phyloP scores from a whole-genome alignment of 805 yeast species.

The Saturnispora dispora region DNA sequence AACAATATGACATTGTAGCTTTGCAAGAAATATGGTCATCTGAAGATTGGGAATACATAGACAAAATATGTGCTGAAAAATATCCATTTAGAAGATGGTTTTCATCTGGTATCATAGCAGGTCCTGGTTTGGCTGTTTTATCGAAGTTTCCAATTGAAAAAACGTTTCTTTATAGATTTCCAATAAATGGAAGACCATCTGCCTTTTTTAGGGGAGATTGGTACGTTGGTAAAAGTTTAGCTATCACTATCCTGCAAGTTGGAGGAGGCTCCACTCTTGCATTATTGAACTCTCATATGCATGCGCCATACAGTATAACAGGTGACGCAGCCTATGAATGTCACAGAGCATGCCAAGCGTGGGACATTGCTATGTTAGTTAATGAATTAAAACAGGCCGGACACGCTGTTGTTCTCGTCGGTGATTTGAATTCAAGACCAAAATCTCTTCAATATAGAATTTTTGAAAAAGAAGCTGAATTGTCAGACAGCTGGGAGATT shows the following conservation, averaged over 20 bases:
- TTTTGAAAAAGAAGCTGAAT: constrained; percentile 56
- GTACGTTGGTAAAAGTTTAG: constrained; percentile 89
- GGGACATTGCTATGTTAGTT: constrained; percentile 78
- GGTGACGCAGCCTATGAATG: constrained; percentile 90
- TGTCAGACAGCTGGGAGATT: constrained; percentile 77
- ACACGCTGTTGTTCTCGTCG: constrained; percentile 79
- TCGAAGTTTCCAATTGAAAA: constrained; percentile 77
- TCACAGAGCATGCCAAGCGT: constrained; percentile 90
- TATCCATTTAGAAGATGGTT: constrained; percentile 65
- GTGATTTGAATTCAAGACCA: constrained; percentile 87
- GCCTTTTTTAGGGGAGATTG: constrained; percentile 95
- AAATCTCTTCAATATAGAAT: constrained; percentile 75
- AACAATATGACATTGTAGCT: constrained; percentile 73
- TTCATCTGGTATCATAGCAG: constrained; percentile 77
- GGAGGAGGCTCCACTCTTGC: constrained; percentile 49
- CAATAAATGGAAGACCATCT: constrained; percentile 88
- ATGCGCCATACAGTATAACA: constrained; percentile 77
- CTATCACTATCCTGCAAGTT: constrained; percentile 60
- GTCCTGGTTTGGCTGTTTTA: constrained; percentile 85
- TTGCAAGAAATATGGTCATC: constrained; percentile 93
- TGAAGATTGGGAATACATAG: constrained; percentile 69
- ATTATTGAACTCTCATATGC: constrained; percentile 87
- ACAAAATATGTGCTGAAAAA: constrained; percentile 31
- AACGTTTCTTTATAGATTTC: constrained; percentile 74
- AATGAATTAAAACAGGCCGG: constrained; percentile 59